Evolutionary conservation across 148 eudicot species (phyloP).

Genomic region (Arctostaphylos glauca): DNA sequence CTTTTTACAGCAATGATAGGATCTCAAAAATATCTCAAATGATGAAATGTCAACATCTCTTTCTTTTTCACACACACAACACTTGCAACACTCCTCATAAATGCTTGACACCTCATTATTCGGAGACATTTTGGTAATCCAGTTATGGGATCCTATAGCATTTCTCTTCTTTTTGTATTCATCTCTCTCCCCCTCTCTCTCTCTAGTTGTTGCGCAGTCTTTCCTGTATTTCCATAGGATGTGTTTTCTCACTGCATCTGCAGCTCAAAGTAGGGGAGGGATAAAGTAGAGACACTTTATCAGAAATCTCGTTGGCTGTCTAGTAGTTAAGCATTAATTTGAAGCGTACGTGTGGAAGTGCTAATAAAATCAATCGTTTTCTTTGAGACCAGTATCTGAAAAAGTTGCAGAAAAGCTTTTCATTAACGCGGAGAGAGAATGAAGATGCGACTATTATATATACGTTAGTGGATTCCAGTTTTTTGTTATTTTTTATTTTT

Average conservation of each 20-base stretch:
- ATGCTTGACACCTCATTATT: too few species aligned
- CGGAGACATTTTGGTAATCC: too few species aligned
- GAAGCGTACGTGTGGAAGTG: neutral
- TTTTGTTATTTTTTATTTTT: neutral
- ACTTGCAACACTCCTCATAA: too few species aligned
- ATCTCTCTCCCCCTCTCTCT: neutral
- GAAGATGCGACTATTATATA: neutral
- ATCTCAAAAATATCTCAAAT: too few species aligned
- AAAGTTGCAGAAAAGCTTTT: neutral
- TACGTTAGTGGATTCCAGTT: neutral
- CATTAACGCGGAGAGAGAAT: neutral
- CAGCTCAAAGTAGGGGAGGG: neutral
- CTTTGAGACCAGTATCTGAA: neutral
- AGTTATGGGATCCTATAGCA: too few species aligned
- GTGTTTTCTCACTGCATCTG: neutral
- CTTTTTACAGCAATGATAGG: too few species aligned
- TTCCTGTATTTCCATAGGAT: neutral
- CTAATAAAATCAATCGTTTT: neutral
- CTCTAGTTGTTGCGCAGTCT: constrained; percentile 1
- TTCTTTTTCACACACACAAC: too few species aligned
- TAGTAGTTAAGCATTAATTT: neutral
- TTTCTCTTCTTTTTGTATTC: too few species aligned
- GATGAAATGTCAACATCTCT: too few species aligned
- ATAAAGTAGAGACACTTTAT: neutral
- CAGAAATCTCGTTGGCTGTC: neutral